Base-by-base conservation (phyloP, 768 basidiomycete genomes). In the Thelephora aurantiotincta region DNA sequence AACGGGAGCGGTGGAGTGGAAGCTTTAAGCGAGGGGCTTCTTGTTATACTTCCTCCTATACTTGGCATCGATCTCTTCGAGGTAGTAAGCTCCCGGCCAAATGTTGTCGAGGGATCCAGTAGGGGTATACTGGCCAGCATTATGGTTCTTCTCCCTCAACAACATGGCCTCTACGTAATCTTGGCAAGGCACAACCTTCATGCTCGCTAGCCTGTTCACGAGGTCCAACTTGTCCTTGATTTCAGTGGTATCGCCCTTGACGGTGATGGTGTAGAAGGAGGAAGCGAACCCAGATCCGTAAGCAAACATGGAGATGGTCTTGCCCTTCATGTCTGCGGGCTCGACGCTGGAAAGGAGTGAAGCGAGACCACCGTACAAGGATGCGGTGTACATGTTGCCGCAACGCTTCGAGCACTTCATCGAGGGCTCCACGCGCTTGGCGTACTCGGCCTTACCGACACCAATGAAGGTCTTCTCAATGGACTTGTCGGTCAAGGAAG, bases 311-410 rank as follows among this genome's bases (percentile, higher is more conserved):
- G 80, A 82, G 60, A 94, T 71, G 22, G 92, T 81, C 73, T 92
- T 96, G 67, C 78, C 82, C 57, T 70, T 65, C 47, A 93, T 70
- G 54, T 78, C 71, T 6, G 74, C 63, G 7, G 87, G 80, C 56
- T 80, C 77, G 35, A 88, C 76, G 20, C 72, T 72, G 41, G 85
- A 75, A 37, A 99, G 60, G 23, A 98, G 70, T 6, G 87, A 90
- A 35, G 93, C 86, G 50, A 99, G 78, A 55, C 91, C 92, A 41
- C 90, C 92, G 61, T 93, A 98, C 11, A 99, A 72, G 13, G 90
- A 93, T 12, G 84, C 96, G 11, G 96, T 94, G 74, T 99, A 97
- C 84, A 92, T 94, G 78, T 99, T 98, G 12, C 96, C 96, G 54
- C 94, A 78, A 41, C 92, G 81, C 60, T 79, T 77, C 22, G 92